phyloP scores from a whole-genome alignment of 176 grass and related monocot species.

The Puccinellia tenuiflora region DNA sequence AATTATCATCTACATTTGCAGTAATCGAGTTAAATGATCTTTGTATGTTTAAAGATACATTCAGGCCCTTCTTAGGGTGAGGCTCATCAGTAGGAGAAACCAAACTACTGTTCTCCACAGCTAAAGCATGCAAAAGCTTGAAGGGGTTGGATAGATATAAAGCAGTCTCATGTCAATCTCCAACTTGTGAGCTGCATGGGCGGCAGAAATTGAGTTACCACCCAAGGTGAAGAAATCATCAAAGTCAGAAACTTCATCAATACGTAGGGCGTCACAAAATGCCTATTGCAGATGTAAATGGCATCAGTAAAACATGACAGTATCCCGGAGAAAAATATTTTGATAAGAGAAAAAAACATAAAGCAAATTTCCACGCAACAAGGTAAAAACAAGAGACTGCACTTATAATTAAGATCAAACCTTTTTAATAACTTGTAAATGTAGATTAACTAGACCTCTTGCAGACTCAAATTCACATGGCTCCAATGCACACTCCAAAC shows the following conservation, averaged over 20 bases:
- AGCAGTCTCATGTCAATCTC: slow-evolving; percentile 77
- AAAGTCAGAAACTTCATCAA: slow-evolving; percentile 67
- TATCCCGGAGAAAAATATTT: not conserved
- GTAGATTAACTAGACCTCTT: slow-evolving; percentile 28
- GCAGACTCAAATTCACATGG: slow-evolving; percentile 19
- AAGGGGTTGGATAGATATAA: slow-evolving; percentile 67
- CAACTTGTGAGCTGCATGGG: slow-evolving; percentile 68
- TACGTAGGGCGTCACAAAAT: slow-evolving; percentile 57
- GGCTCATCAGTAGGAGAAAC: slow-evolving; percentile 20
- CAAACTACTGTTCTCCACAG: not conserved
- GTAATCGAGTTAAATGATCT: not conserved
- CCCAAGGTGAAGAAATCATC: slow-evolving; percentile 86
- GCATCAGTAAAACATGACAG: slow-evolving; percentile 16
- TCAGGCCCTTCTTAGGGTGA: slow-evolving; percentile 26
- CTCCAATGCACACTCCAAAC: slow-evolving; percentile 25
- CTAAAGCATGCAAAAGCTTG: slow-evolving; percentile 56
- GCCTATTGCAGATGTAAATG: slow-evolving; percentile 36
- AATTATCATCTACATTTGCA: not conserved
- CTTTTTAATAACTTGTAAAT: slow-evolving; percentile 66
- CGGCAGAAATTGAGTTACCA: slow-evolving; percentile 84
- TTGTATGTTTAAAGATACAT: not conserved
- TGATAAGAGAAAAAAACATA: not conserved
- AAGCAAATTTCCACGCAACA: not conserved
- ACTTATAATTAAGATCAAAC: slow-evolving; percentile 25
- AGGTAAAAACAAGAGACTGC: not conserved